Evolutionary conservation across 2,329 filamentous ascomycete species (phyloP), one percentile per base, ranked within the genome.

Genomic region (Penicillium crustosum): DNA sequence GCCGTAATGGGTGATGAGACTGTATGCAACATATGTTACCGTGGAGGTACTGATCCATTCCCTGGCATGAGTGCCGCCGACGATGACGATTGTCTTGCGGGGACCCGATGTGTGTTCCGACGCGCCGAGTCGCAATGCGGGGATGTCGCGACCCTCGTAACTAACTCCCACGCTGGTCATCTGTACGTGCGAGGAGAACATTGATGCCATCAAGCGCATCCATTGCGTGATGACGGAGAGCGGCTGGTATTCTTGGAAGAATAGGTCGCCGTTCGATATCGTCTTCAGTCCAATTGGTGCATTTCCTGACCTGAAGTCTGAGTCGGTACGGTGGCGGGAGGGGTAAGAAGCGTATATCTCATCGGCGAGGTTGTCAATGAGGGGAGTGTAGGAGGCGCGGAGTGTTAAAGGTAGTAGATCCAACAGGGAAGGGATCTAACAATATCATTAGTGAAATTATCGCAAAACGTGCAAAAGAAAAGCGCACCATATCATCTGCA

Each of bases 11-110:
- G 89, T 93, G 67, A 96, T 90, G 48, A 97, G 82, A 17, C 86
- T 90, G 84, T 94, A 96, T 10, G 93, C 91, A 31, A 96, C 79
- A 68, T 96, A 97, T 68, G 89, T 95, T 52, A 95, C 91, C 0
- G 92, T 96, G 68, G 89, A 94, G 0, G 89, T 92, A 47, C 91
- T 91, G 64, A 99, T 96, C 94, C 94, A 99, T 79, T 99, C 94
- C 38, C 94, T 86, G 3, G 93, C 93, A 74, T 97, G 94, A n/a
- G 90, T 82, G 49, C 93, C 93, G 53, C 91, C 94, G 4, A 87
- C 87, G 21, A 99, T 80, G 50, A 96, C 79, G 56, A 96, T 86
- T 0, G 90, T 93, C 72, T 91, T 91, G 49, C 90, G 85, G 6
- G 79, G 81, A 13, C 70, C 68, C 2, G 77, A 67, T 7, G 82